Evolutionary conservation across 179 eudicot species (phyloP).

Genomic region (Actinidia chinensis): DNA sequence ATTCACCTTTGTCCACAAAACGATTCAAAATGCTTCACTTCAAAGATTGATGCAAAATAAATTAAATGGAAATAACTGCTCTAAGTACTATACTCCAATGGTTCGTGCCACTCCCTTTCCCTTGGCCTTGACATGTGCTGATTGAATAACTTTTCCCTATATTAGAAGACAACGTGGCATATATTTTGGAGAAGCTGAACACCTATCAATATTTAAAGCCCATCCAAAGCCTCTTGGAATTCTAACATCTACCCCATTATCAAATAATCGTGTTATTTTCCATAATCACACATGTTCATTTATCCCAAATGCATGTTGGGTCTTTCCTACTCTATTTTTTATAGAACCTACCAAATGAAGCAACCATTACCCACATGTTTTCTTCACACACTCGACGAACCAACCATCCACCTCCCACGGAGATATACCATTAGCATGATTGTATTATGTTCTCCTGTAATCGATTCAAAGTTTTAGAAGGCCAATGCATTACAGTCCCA

Average conservation of each 20-base stretch:
- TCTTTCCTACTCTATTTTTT: constrained; percentile 37
- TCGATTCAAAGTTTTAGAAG: constrained; percentile 87
- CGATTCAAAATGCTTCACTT: too few species aligned
- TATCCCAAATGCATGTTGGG: constrained; percentile 71
- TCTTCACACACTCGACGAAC: constrained; percentile 71
- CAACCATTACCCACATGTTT: constrained; percentile 43
- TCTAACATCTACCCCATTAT: constrained; percentile 93
- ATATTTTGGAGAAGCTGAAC: constrained; percentile 95
- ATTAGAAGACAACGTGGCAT: constrained; percentile 90
- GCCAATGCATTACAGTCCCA: constrained; percentile 95
- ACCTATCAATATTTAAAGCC: constrained; percentile 84
- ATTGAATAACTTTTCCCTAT: constrained; percentile 72
- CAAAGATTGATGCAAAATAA: too few species aligned
- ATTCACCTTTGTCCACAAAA: constrained; percentile 39
- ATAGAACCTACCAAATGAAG: constrained; percentile 30
- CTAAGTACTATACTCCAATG: too few species aligned
- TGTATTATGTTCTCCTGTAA: constrained; percentile 76
- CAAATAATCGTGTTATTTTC: constrained; percentile 94
- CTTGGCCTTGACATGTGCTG: constrained; percentile 88
- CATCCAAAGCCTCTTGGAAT: constrained; percentile 91
- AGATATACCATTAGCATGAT: constrained; percentile 48
- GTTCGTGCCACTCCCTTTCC: too few species aligned
- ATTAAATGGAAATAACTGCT: too few species aligned
- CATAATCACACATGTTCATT: constrained; percentile 83
- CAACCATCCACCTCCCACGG: constrained; percentile 45